Base-by-base conservation (phyloP, 768 basidiomycete species). In the Tylopilus subfusipes region DNA sequence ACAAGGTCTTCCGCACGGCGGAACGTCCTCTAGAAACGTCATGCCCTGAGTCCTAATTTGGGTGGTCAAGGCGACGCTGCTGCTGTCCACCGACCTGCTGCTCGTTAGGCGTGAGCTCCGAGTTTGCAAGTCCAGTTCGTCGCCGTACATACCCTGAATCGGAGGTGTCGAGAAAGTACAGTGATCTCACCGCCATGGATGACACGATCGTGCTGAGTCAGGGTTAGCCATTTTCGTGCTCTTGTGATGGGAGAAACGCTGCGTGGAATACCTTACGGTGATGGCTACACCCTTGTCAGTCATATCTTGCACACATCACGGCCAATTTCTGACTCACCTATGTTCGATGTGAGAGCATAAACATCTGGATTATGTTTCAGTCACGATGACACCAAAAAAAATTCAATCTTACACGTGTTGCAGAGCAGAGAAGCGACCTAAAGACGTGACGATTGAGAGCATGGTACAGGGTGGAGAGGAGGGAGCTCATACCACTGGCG, bases 181-280 rank as follows among this genome's bases (percentile, higher is more conserved):
- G 29, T 3, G 54, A 61, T 36, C 52, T 61, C 36, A 57, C 51
- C 1, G 59, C 59, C 29, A 52, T 53, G 25, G 45, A 53, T 8
- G 60, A 61, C 11, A 39, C 38, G 38, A 39, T 39, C 38, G 38
- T 21, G 38, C 38, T 39, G 14, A 33, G n/a, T 36, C 39, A 27
- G 22, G 24, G 22, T 52, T 31, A 50, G 50, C 13, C 3, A 16
- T 22, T 31, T n/a, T 5, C 22, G 36, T 30, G 19, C 1, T 19
- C 21, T 12, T 8, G 24, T 5, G 24, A 14, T 16, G 11, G 8
- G 9, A 12, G 24, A 44, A 52, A 33, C 11, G 34, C n/a, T n/a
- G n/a, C 5, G 38, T 30, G 2, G 7, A 12, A 30, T 16, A 61
- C 60, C 52, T 62, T 39, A 25, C 16, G 25, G 47, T 42, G 30